These are phyloP conservation scores for Blastomyces parvus DNA, from an alignment of 2,329 filamentous ascomycete genomes.

Conservation along the genomic window DNA sequence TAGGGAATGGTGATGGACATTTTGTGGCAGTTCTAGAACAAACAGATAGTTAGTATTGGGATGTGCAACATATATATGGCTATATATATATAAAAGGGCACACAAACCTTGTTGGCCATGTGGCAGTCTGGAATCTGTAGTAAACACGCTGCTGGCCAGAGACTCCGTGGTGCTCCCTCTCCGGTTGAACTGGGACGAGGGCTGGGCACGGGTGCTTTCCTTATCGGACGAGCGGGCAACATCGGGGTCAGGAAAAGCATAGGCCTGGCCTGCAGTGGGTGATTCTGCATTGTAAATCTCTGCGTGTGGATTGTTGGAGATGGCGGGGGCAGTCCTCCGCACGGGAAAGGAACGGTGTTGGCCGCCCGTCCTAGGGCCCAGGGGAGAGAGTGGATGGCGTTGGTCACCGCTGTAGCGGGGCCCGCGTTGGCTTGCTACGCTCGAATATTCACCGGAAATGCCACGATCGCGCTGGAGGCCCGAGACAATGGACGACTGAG, in stretches of 20 bases:
- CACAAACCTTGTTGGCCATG: slow-evolving; percentile 40
- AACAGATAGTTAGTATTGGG: slow-evolving; percentile 11
- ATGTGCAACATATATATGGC: background rate
- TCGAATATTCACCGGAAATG: slow-evolving; percentile 29
- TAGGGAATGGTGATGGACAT: slow-evolving; percentile 39
- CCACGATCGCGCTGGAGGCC: slow-evolving; percentile 22
- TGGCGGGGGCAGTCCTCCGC: slow-evolving; percentile 41
- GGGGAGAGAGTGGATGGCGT: slow-evolving; percentile 30
- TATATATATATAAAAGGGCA: background rate
- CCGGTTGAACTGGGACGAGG: slow-evolving; percentile 33
- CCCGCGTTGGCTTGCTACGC: slow-evolving; percentile 29
- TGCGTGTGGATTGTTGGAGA: slow-evolving; percentile 40
- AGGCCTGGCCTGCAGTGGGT: slow-evolving; percentile 42
- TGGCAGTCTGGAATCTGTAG: slow-evolving; percentile 40
- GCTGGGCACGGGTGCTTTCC: slow-evolving; percentile 17
- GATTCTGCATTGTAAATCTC: slow-evolving; percentile 44
- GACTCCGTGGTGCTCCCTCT: slow-evolving; percentile 41
- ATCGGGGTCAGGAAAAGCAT: slow-evolving; percentile 43
- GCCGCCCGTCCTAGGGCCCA: slow-evolving; percentile 29
- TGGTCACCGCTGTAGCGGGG: slow-evolving; percentile 34
- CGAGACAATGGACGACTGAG: slow-evolving; percentile 30
- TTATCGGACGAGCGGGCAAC: slow-evolving; percentile 26
- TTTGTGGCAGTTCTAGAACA: slow-evolving; percentile 37
- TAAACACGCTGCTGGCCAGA: slow-evolving; percentile 39
- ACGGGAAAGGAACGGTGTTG: slow-evolving; percentile 34